Percentiles rank a stretch among this genome's conserved stretches.
Evolutionary conservation across 2,329 filamentous ascomycete species (phyloP).

Genomic region (Dactylellina leptospora): DNA sequence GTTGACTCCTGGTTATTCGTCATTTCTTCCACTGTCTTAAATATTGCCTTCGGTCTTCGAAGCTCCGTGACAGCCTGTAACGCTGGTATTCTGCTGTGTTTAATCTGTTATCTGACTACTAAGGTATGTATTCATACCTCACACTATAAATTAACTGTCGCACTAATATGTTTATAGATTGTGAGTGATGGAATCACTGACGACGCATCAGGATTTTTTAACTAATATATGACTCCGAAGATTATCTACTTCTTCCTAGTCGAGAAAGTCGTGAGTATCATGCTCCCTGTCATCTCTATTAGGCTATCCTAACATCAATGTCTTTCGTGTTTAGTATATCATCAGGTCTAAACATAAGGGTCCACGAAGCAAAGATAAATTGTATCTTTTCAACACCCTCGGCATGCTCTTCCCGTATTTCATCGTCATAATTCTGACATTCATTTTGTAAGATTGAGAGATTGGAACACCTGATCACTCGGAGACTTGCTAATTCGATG

Average conservation of each 20-base stretch:
- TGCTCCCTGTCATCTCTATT: not conserved
- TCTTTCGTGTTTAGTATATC: constrained; percentile 62
- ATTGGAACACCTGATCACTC: not conserved
- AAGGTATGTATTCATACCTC: constrained; percentile 63
- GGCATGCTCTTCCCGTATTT: constrained; percentile 63
- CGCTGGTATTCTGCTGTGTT: constrained; percentile 69
- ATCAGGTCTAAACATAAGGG: constrained; percentile 66
- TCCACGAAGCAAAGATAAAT: constrained; percentile 66
- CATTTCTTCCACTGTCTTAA: constrained; percentile 67
- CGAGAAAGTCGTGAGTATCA: constrained; percentile 68
- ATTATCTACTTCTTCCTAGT: constrained; percentile 72
- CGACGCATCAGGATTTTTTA: not conserved
- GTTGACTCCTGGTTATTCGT: constrained; percentile 70
- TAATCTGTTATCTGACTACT: constrained; percentile 71
- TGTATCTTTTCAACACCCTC: constrained; percentile 71
- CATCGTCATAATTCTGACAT: constrained; percentile 68
- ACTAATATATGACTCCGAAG: constrained; percentile 60
- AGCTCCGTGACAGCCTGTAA: constrained; percentile 66
- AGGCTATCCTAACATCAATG: not conserved
- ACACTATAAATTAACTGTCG: not conserved
- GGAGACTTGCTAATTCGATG: not conserved
- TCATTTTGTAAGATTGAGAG: constrained; percentile 66
- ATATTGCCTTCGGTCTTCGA: constrained; percentile 69
- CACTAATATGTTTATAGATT: constrained; percentile 57
- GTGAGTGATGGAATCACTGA: constrained; percentile 55